Evolutionary conservation across 2,329 filamentous ascomycete genomes (phyloP).

Genomic region (Neocucurbitaria cava): DNA sequence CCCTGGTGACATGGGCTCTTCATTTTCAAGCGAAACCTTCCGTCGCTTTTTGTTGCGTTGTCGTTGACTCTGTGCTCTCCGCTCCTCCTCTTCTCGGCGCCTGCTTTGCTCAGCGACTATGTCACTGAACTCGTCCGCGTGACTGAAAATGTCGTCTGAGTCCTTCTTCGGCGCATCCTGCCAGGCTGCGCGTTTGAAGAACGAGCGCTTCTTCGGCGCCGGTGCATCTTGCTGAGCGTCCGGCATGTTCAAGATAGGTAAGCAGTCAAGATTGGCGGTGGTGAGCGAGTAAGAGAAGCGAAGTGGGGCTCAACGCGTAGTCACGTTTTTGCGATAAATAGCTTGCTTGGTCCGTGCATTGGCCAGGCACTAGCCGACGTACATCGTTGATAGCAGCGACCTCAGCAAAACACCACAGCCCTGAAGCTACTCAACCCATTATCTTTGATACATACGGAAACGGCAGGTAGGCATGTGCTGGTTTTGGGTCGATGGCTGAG

Average conservation of each 20-base stretch:
- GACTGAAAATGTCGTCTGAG: conserved; percentile 51
- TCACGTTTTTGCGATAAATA: conserved; percentile 37
- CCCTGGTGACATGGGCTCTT: conserved; percentile 10
- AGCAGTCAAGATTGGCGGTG: background rate
- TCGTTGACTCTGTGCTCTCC: conserved; percentile 32
- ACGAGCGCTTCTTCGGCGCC: conserved; percentile 53
- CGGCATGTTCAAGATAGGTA: conserved; percentile 21
- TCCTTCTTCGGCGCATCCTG: conserved; percentile 50
- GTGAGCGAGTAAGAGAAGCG: background rate
- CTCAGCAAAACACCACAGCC: background rate
- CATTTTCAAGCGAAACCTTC: conserved; percentile 29
- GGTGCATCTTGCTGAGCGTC: conserved; percentile 25
- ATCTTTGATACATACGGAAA: background rate
- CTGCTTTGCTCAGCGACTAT: conserved; percentile 49
- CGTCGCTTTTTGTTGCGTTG: conserved; percentile 34
- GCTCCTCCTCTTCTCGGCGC: conserved; percentile 36
- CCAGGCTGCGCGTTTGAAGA: conserved; percentile 65
- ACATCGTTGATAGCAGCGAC: background rate
- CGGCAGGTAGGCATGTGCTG: background rate
- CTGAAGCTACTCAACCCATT: background rate
- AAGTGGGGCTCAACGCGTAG: conserved; percentile 30
- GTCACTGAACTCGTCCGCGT: conserved; percentile 49
- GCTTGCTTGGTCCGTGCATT: conserved; percentile 29
- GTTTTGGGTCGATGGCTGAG: background rate
- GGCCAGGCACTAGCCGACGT: background rate